Percentiles rank a stretch among this genome's conserved stretches.
phyloP scores from a whole-genome alignment of 2,329 filamentous ascomycete species.

The Botryotinia narcissicola region DNA sequence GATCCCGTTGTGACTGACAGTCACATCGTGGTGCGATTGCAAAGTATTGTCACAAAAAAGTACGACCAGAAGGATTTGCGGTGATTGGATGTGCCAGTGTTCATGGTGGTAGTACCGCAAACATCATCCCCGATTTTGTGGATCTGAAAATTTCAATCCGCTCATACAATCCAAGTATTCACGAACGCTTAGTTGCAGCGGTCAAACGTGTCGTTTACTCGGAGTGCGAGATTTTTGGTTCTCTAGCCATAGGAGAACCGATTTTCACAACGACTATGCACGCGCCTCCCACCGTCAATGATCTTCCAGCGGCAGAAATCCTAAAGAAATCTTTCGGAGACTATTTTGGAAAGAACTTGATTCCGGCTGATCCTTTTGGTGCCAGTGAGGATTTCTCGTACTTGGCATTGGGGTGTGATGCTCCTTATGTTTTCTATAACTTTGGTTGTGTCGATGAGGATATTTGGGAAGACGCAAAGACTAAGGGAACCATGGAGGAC shows the following conservation, averaged over 20 bases:
- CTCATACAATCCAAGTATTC: constrained; percentile 37
- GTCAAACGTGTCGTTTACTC: constrained; percentile 49
- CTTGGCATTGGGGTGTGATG: constrained; percentile 41
- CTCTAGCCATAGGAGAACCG: constrained; percentile 37
- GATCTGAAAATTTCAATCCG: constrained; percentile 45
- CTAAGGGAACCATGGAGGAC: too few species aligned
- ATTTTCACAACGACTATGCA: constrained; percentile 25
- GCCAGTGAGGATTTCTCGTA: constrained; percentile 42
- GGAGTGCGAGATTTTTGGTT: constrained; percentile 45
- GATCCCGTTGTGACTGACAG: constrained; percentile 48
- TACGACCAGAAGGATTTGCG: constrained; percentile 42
- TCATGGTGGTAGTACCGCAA: constrained; percentile 44
- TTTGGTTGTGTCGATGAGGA: background rate
- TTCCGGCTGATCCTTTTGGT: constrained; percentile 17
- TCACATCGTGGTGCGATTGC: constrained; percentile 43
- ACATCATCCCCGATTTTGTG: constrained; percentile 46
- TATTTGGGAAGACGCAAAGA: background rate
- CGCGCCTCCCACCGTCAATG: constrained; percentile 29
- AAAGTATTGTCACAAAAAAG: constrained; percentile 43
- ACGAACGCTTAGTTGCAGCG: constrained; percentile 40
- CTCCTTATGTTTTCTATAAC: background rate
- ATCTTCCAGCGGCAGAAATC: constrained; percentile 21
- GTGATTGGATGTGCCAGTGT: constrained; percentile 47
- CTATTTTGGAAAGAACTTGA: constrained; percentile 23
- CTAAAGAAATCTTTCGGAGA: constrained; percentile 29